Evolutionary conservation across 345 rosid species (phyloP).

Genomic region (Conringia planisiliqua): DNA sequence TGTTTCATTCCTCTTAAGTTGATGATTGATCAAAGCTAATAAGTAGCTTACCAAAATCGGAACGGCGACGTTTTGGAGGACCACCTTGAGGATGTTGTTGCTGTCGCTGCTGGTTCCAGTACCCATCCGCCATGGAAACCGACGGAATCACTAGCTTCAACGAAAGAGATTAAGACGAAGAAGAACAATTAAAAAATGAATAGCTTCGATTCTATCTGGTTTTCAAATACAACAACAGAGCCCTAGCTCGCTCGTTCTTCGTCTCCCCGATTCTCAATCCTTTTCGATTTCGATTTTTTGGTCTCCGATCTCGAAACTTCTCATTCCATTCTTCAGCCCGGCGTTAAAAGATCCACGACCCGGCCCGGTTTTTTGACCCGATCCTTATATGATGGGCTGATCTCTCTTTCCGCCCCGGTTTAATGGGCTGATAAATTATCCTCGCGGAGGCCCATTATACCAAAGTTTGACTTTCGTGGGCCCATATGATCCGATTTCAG

Average conservation of each 20-base stretch:
- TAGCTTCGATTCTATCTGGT: background rate
- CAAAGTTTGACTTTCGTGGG: background rate
- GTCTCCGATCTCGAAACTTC: background rate
- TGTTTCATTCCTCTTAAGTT: background rate
- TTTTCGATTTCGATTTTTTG: background rate
- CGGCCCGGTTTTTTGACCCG: constrained; percentile 15
- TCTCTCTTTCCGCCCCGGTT: background rate
- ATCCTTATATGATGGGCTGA: background rate
- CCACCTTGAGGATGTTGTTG: constrained; percentile 43
- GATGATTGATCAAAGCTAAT: background rate
- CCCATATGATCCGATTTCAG: background rate
- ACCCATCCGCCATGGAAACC: constrained; percentile 58
- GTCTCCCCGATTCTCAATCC: background rate
- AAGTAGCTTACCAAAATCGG: constrained; percentile 49
- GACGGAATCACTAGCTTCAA: background rate
- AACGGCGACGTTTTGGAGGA: constrained; percentile 59
- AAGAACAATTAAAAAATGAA: background rate
- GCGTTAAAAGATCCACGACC: constrained; percentile 20
- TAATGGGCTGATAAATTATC: background rate
- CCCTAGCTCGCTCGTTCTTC: background rate
- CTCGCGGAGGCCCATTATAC: background rate
- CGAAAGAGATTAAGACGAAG: background rate
- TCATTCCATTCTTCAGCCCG: background rate
- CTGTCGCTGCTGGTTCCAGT: constrained; percentile 62
- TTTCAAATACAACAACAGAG: too few species aligned